These are phyloP conservation scores for Yamadazyma spencermartinsiae DNA, from an alignment of 1,139 yeast genomes.

Conservation along the genomic window DNA sequence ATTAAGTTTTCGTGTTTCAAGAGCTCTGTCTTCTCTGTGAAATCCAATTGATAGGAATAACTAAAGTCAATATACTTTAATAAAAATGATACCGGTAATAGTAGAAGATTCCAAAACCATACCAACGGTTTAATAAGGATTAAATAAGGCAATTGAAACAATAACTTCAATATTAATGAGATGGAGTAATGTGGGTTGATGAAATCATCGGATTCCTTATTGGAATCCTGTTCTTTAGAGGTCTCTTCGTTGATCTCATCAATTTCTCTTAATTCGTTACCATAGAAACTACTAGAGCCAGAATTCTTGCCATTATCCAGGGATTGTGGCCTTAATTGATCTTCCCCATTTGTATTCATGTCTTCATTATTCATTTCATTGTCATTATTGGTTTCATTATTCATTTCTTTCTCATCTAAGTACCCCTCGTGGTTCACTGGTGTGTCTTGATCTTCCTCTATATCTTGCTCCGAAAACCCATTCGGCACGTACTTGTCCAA, in stretches of 20 bases:
- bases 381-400: constrained; percentile 5
- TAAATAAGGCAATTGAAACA: constrained; percentile 23
- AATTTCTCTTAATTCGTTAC: not conserved
- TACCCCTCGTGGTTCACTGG: constrained; percentile 14
- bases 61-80: constrained; percentile 14
- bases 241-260: constrained; percentile 2
- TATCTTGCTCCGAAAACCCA: constrained; percentile 15
- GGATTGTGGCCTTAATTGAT: constrained; percentile 3
- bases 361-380: constrained; percentile 9
- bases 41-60: constrained; percentile 14
- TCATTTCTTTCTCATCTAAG: constrained; percentile 4
- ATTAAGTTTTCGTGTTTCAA: constrained; percentile 38
- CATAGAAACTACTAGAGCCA: no score
- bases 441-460: no score
- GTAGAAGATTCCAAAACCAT: constrained; percentile 20
- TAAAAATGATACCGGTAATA: constrained; percentile 21
- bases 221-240: no score
- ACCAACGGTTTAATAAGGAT: constrained; percentile 21
- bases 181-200: constrained; percentile 12
- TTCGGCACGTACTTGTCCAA: constrained; percentile 34
- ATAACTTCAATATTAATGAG: constrained; percentile 7
- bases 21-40: constrained; percentile 45
- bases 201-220: constrained; percentile 7
- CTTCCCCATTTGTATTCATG: not conserved
- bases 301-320: no score